Conservation (phyloP, 225 moss, liverwort and hornwort genomes). For the Bryoerythrophyllum caledonicum region DNA sequence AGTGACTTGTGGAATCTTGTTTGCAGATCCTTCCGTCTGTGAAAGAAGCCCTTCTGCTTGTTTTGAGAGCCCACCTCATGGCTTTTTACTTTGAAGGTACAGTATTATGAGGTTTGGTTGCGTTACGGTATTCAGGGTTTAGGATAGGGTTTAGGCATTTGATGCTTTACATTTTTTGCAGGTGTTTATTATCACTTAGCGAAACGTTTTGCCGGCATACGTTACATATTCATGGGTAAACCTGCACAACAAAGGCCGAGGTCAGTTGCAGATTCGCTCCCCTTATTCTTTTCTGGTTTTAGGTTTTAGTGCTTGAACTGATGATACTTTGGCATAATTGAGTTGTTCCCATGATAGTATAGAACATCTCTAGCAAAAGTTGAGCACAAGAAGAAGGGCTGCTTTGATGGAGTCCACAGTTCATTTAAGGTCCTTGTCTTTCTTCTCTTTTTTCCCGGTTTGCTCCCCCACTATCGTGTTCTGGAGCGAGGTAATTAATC, state of each 20-base stretch:
- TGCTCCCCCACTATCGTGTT: too few relatives aligned
- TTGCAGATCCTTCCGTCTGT: conserved; percentile 90
- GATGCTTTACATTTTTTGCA: conserved; percentile 36
- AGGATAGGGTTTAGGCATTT: neutral
- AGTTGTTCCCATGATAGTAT: too few relatives aligned
- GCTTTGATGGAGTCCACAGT: too few relatives aligned
- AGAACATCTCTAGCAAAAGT: too few relatives aligned
- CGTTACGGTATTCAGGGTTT: neutral
- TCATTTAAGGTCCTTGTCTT: too few relatives aligned
- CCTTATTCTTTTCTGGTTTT: neutral
- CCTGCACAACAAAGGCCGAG: conserved; percentile 91
- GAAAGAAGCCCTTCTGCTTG: conserved; percentile 76
- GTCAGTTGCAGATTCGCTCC: conserved; percentile 33
- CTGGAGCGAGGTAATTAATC: too few relatives aligned
- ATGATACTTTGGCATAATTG: neutral
- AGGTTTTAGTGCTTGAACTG: neutral
- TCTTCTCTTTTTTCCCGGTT: too few relatives aligned
- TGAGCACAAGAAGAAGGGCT: too few relatives aligned
- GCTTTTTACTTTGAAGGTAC: conserved; percentile 98
- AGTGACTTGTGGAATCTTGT: conserved; percentile 18
- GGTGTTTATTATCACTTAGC: conserved; percentile 93
- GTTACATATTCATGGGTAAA: conserved; percentile 89
- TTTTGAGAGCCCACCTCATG: conserved; percentile 96
- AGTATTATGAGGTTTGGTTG: conserved; percentile 6
- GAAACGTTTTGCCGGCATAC: conserved; percentile 88